These are phyloP conservation scores for Keithomyces neogunnii DNA, from an alignment of 2,329 filamentous ascomycete genomes.

Conservation along the genomic window DNA sequence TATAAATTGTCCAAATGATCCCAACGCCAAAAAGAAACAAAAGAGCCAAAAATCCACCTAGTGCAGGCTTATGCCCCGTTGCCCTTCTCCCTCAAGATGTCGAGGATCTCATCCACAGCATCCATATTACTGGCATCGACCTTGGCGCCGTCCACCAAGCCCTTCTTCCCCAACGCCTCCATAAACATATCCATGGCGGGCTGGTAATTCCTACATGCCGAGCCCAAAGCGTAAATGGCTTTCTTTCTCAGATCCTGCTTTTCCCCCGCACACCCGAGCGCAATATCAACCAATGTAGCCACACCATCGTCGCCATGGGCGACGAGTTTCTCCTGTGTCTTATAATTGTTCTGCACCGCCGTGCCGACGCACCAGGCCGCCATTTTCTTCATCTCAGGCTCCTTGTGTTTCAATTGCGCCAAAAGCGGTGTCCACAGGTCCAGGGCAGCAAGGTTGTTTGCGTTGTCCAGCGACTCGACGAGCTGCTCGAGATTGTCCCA, in stretches of 20 bases:
- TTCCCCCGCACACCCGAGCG: constrained; percentile 34
- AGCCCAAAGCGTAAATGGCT: constrained; percentile 82
- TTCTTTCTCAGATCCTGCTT: constrained; percentile 66
- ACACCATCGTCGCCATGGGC: constrained; percentile 52
- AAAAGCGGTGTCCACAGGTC: constrained; percentile 78
- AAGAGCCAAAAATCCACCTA: constrained; percentile 23
- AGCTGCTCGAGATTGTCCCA: constrained; percentile 95
- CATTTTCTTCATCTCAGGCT: constrained; percentile 68
- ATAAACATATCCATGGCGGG: constrained; percentile 65
- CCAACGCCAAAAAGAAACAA: not conserved
- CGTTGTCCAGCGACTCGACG: constrained; percentile 89
- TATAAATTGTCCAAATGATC: constrained; percentile 7
- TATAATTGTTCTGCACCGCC: constrained; percentile 91
- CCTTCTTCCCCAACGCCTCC: constrained; percentile 48
- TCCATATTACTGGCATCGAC: constrained; percentile 87
- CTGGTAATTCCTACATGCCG: constrained; percentile 81
- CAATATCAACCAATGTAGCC: constrained; percentile 58
- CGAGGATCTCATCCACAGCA: constrained; percentile 67
- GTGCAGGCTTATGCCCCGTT: constrained; percentile 23
- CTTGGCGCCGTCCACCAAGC: constrained; percentile 43
- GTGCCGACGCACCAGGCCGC: constrained; percentile 94
- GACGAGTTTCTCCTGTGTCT: constrained; percentile 65
- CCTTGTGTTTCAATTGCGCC: constrained; percentile 55
- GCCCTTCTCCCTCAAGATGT: constrained; percentile 50
- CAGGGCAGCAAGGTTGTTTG: constrained; percentile 79